phyloP scores from a whole-genome alignment of 495 filamentous ascomycete genomes.

The Penicillium soppii region DNA sequence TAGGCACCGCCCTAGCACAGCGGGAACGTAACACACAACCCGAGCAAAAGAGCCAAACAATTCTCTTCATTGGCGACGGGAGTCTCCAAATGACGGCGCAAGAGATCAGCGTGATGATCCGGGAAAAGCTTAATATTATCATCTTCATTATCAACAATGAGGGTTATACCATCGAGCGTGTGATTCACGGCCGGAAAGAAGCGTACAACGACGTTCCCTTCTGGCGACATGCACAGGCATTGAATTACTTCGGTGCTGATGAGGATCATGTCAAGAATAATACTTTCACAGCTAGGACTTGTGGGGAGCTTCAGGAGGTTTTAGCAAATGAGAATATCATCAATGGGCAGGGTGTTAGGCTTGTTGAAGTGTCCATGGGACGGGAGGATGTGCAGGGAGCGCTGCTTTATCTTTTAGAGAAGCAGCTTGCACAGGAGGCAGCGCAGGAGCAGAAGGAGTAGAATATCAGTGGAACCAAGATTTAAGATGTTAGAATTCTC shows the following conservation, averaged over 20 bases:
- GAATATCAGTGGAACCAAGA: too few species aligned
- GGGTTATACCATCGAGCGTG: constrained; percentile 75
- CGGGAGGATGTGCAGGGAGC: constrained; percentile 41
- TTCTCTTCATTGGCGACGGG: constrained; percentile 82
- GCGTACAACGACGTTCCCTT: constrained; percentile 70
- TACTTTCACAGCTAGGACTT: constrained; percentile 31
- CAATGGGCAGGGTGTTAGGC: constrained; percentile 38
- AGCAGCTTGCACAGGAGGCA: constrained; percentile 24
- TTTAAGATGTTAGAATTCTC: too few species aligned
- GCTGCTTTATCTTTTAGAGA: constrained; percentile 26
- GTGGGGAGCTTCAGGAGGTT: constrained; percentile 35
- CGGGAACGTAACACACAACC: constrained; percentile 25
- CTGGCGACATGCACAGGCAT: constrained; percentile 59
- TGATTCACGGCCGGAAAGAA: constrained; percentile 70
- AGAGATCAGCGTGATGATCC: constrained; percentile 75
- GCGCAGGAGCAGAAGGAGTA: not conserved
- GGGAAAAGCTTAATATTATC: constrained; percentile 63
- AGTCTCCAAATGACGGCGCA: constrained; percentile 77
- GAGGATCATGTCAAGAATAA: constrained; percentile 26
- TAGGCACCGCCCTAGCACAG: constrained; percentile 49
- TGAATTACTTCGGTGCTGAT: constrained; percentile 43
- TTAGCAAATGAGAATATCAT: constrained; percentile 31
- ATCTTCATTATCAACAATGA: constrained; percentile 76
- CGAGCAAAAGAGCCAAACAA: constrained; percentile 34
- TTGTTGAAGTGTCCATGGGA: constrained; percentile 49